Percentiles rank a stretch among this genome's conserved stretches.
These are phyloP conservation scores for Didymella arachidicola DNA, from an alignment of 2,329 filamentous ascomycete genomes.

Conservation along the genomic window DNA sequence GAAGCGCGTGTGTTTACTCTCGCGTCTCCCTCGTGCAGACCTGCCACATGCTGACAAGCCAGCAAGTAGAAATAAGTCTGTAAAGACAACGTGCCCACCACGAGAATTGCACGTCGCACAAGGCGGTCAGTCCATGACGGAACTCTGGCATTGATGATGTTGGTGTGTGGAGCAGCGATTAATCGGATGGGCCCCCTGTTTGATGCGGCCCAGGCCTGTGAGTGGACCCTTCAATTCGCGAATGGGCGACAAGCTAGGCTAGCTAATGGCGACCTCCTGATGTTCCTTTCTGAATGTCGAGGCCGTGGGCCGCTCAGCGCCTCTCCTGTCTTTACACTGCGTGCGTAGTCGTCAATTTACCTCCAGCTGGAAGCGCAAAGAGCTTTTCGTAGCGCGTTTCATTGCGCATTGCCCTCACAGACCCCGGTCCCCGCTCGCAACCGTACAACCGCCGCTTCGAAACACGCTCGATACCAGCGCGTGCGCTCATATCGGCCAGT, in stretches of 20 bases:
- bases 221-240: conserved; percentile 25
- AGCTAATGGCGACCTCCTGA: conserved; percentile 25
- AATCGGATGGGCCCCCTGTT: conserved; percentile 19
- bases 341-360: conserved; percentile 11
- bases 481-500: conserved; percentile 9
- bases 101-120: conserved; percentile 18
- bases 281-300: conserved; percentile 22
- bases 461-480: conserved; percentile 17
- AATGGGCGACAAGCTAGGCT: conserved; percentile 22
- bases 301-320: conserved; percentile 19
- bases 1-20: conserved; percentile 11
- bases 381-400: conserved; percentile 21
- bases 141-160: conserved; percentile 17
- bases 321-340: conserved; percentile 15
- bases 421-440: conserved; percentile 10
- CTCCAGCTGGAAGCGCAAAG: conserved; percentile 10
- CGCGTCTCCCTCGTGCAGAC: conserved; percentile 16
- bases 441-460: conserved; percentile 15
- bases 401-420: conserved; percentile 18
- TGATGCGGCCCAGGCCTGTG: conserved; percentile 17
- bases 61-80: conserved; percentile 3
- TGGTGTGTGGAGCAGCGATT: conserved; percentile 23
- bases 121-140: conserved; percentile 13
- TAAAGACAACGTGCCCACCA: conserved; percentile 15
- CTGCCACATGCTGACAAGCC: conserved; percentile 3